Base-by-base conservation (phyloP, 78 protist genomes). In the Dictyostelium capitatum region DNA sequence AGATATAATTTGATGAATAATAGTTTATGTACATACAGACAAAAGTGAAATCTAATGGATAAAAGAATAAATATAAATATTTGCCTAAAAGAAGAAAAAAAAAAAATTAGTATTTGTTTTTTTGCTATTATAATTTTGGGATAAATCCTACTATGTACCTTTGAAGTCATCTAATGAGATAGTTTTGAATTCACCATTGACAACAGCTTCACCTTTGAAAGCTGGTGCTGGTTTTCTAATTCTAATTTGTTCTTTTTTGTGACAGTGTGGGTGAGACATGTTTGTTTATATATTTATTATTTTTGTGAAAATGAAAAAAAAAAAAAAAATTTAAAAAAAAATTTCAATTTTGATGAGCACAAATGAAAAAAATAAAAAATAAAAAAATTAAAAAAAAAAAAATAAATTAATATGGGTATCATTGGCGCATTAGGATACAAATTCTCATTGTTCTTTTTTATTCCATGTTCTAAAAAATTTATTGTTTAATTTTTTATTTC, bases 11-110 rank as follows among this genome's bases (percentile, higher is more conserved):
- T 37, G 2, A 37, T 37, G 1, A 37, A 37, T 37, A n/a, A n/a
- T n/a, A n/a, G n/a, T 37, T 37, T 3, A 37, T 37, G 43, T 37
- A 37, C 43, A 37, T 37, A 37, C 43, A 65, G 23, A 82, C 95
- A 77, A 83, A 91, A 50, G 95, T 91, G 90, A 91, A 91, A 57
- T 82, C 96, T 41, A 89, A 70, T 79, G 96, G 96, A 83, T 95
- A 95, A 90, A 95, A 92, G 92, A 87, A 87, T 15, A 87, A 75
- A 25, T 87, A 87, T 1, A 87, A 62, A 69, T 87, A 87, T 87
- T 87, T 87, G 6, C 83, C 83, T 78, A 70, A 41, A 41, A 72
- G 43, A 28, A 41, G 41, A 23, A 41, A 70, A 64, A 64, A 30
- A 4, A 64, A 30, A 28, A 64, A 64, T 64, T 28, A 19, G 8